Evolutionary conservation across 2,329 filamentous ascomycete genomes (phyloP).

Genomic region (Cercospora zeina): DNA sequence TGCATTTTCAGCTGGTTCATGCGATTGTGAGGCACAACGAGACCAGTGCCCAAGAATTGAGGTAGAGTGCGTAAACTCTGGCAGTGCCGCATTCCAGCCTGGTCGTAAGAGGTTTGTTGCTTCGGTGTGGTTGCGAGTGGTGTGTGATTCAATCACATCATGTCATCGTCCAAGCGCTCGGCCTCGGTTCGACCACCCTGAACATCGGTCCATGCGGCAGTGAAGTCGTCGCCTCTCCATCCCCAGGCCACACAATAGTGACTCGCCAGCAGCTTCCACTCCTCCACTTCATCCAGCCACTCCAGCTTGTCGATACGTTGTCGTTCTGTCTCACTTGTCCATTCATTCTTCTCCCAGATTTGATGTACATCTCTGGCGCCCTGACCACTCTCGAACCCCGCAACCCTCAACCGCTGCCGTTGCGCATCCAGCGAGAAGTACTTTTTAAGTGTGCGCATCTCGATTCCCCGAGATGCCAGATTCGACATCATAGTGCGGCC

Average conservation of each 20-base stretch:
- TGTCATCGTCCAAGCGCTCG: conserved; percentile 29
- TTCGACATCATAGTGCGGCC: conserved; percentile 92
- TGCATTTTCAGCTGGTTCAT: not conserved
- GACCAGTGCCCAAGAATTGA: not conserved
- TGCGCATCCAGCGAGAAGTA: conserved; percentile 72
- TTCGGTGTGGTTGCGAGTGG: not conserved
- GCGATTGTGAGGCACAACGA: not conserved
- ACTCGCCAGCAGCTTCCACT: conserved; percentile 80
- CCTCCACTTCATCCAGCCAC: conserved; percentile 91
- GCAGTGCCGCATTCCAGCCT: not conserved
- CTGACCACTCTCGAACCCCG: conserved; percentile 63
- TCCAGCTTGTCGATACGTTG: conserved; percentile 76
- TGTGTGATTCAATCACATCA: conserved; percentile 5
- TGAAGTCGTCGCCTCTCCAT: conserved; percentile 57
- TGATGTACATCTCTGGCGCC: conserved; percentile 62
- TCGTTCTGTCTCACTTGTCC: conserved; percentile 71
- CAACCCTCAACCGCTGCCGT: conserved; percentile 61
- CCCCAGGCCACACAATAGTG: conserved; percentile 94
- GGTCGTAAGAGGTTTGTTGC: not conserved
- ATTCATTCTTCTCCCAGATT: conserved; percentile 67
- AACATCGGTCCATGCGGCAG: conserved; percentile 31
- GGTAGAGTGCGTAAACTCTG: not conserved
- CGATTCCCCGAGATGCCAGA: conserved; percentile 75
- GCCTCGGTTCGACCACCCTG: conserved; percentile 25
- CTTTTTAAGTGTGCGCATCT: conserved; percentile 75